A percentile compares a stretch with the other conserved stretches of the same genome.
Evolutionary conservation across 805 yeast species (phyloP).

Genomic region (Hanseniaspora osmophila): DNA sequence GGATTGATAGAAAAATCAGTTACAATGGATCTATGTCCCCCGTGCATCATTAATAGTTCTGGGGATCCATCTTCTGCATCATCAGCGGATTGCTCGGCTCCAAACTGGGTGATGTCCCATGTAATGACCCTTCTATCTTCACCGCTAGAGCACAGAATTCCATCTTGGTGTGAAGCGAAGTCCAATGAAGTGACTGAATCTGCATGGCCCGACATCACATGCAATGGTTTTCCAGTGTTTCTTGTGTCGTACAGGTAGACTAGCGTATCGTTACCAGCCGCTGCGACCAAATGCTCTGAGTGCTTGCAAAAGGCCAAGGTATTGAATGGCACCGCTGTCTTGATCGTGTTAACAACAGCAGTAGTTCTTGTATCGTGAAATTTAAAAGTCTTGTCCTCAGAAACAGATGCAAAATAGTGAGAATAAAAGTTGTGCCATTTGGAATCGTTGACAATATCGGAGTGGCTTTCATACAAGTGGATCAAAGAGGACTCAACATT

Average conservation of each 20-base stretch:
- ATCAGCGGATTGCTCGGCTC: conserved; percentile 73
- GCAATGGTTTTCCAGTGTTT: conserved; percentile 32
- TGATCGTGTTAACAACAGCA: conserved; percentile 15
- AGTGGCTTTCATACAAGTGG: conserved; percentile 25
- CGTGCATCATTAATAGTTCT: conserved; percentile 81
- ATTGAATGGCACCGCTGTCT: conserved; percentile 34
- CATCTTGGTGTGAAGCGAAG: conserved; percentile 68
- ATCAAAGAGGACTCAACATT: conserved; percentile 27
- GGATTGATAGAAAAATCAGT: conserved; percentile 63
- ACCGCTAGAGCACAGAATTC: conserved; percentile 63
- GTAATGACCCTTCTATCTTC: conserved; percentile 63
- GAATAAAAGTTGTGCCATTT: conserved; percentile 49
- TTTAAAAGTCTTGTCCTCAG: conserved; percentile 49
- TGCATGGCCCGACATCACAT: conserved; percentile 70
- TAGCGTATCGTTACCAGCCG: conserved; percentile 57
- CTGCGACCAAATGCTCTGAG: conserved; percentile 44
- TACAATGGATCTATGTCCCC: conserved; percentile 73
- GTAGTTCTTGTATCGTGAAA: conserved; percentile 39
- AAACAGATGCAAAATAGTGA: conserved; percentile 51
- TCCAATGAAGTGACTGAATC: conserved; percentile 58
- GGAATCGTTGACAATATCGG: conserved; percentile 58
- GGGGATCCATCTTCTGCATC: conserved; percentile 88
- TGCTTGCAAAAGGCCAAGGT: conserved; percentile 52
- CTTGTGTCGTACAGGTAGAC: conserved; percentile 55
- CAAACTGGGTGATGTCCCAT: conserved; percentile 72